phyloP scores from a whole-genome alignment of 352 stramenopile species.

The Pythium guiyangense region DNA sequence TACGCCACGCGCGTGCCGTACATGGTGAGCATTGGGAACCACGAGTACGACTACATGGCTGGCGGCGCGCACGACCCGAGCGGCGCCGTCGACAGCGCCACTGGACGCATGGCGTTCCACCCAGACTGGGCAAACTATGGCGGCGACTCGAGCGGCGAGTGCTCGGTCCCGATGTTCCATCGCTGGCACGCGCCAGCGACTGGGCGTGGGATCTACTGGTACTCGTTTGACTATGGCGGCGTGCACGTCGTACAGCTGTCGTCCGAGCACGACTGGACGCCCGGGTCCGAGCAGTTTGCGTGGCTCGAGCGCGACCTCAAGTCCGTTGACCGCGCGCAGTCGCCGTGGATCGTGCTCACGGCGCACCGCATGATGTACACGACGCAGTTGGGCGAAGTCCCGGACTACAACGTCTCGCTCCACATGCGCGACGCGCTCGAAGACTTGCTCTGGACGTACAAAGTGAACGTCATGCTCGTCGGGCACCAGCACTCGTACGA shows the following conservation, averaged over 20 bases:
- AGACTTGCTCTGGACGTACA: constrained; percentile 79
- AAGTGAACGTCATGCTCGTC: constrained; percentile 89
- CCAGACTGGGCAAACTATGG: constrained; percentile 65
- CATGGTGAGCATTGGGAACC: constrained; percentile 77
- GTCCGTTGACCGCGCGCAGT: constrained; percentile 70
- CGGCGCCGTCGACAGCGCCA: constrained; percentile 14
- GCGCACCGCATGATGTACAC: constrained; percentile 90
- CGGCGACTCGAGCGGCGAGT: constrained; percentile 58
- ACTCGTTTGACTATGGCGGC: constrained; percentile 85
- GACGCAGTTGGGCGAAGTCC: constrained; percentile 61
- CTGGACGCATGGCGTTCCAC: constrained; percentile 45
- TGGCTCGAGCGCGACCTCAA: constrained; percentile 83
- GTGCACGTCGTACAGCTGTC: constrained; percentile 90
- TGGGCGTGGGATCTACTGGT: constrained; percentile 76
- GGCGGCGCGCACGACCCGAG: constrained; percentile 55
- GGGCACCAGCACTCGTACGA: constrained; percentile 93
- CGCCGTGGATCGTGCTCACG: constrained; percentile 90
- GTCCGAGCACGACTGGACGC: constrained; percentile 87
- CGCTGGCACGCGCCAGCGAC: constrained; percentile 58
- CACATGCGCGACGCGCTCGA: constrained; percentile 89
- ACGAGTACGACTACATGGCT: constrained; percentile 66
- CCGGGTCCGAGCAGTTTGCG: constrained; percentile 79
- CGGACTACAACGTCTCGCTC: constrained; percentile 61
- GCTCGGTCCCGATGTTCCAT: constrained; percentile 60
- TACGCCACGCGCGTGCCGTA: constrained; percentile 68